Conservation (phyloP, 2,329 filamentous ascomycete genomes). For the Alternaria angustiovoidea region DNA sequence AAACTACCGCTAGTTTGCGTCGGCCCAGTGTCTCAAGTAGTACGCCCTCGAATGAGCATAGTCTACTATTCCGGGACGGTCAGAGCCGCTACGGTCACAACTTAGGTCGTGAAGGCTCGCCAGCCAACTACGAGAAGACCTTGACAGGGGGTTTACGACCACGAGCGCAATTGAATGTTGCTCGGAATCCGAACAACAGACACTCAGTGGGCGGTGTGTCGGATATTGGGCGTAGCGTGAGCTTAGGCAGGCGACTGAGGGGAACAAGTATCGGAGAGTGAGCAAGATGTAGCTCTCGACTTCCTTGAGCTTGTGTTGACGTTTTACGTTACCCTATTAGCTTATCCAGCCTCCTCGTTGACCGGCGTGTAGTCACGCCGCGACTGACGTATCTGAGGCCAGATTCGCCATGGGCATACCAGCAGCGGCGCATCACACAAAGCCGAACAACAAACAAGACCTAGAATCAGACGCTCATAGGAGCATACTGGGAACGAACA, state of each 20-base stretch:
- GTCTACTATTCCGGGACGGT: constrained; percentile 38
- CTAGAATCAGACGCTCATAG: background rate
- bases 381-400: background rate
- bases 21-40: constrained; percentile 41
- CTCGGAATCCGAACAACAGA: constrained; percentile 37
- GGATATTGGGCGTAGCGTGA: constrained; percentile 40
- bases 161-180: constrained; percentile 36
- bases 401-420: background rate
- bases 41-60: constrained; percentile 33
- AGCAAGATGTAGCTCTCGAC: constrained; percentile 23
- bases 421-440: background rate
- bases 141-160: constrained; percentile 30
- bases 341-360: constrained; percentile 34
- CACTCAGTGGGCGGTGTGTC: constrained; percentile 39
- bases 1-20: constrained; percentile 38
- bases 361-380: constrained; percentile 17
- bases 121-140: constrained; percentile 43
- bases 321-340: constrained; percentile 35
- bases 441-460: background rate
- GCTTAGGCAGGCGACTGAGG: constrained; percentile 38
- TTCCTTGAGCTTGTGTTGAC: constrained; percentile 25
- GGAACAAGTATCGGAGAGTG: constrained; percentile 46
- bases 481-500: background rate
- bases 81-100: constrained; percentile 37
- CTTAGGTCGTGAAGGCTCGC: constrained; percentile 37